These are phyloP conservation scores for Anethum foeniculum DNA, from an alignment of 140 eudicot genomes.

Conservation along the genomic window DNA sequence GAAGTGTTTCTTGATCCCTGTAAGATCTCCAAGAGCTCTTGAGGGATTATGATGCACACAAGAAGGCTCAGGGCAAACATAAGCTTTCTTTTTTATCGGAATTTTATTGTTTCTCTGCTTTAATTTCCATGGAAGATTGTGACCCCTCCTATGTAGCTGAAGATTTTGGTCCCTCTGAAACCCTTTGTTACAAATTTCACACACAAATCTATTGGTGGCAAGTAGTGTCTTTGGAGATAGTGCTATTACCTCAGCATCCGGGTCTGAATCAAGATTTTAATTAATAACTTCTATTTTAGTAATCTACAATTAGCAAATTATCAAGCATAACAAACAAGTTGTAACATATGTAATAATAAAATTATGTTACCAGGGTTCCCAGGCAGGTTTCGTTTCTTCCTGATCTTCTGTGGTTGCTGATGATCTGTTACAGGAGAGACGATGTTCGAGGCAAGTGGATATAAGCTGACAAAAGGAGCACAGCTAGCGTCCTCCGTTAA, in stretches of 20 bases:
- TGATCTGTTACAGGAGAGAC: slow-evolving; percentile 19
- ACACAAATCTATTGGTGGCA: slow-evolving; percentile 79
- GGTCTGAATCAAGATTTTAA: slow-evolving; percentile 31
- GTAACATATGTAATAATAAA: neutral
- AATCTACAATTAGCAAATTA: neutral
- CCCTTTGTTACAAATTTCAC: slow-evolving; percentile 97
- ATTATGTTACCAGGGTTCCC: slow-evolving; percentile 49
- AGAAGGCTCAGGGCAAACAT: slow-evolving; percentile 77
- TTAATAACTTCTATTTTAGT: neutral
- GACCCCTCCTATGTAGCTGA: slow-evolving; percentile 89
- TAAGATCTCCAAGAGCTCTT: slow-evolving; percentile 86
- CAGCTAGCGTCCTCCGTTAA: slow-evolving; percentile 48
- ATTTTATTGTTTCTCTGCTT: slow-evolving; percentile 69
- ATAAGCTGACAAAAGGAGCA: slow-evolving; percentile 34
- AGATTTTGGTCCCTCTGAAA: slow-evolving; percentile 88
- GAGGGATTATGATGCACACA: slow-evolving; percentile 89
- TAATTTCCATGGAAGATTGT: slow-evolving; percentile 84
- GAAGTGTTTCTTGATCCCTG: slow-evolving; percentile 87
- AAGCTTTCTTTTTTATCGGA: slow-evolving; percentile 47
- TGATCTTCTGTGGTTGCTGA: slow-evolving; percentile 37
- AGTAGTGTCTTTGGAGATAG: slow-evolving; percentile 70
- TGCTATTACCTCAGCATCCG: slow-evolving; percentile 91
- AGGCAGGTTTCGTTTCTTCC: slow-evolving; percentile 59
- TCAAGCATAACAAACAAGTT: neutral
- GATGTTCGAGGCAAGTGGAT: slow-evolving; percentile 28